These are phyloP conservation scores for Dactylellina drechsleri DNA, from an alignment of 2,329 filamentous ascomycete species.

Conservation along the genomic window DNA sequence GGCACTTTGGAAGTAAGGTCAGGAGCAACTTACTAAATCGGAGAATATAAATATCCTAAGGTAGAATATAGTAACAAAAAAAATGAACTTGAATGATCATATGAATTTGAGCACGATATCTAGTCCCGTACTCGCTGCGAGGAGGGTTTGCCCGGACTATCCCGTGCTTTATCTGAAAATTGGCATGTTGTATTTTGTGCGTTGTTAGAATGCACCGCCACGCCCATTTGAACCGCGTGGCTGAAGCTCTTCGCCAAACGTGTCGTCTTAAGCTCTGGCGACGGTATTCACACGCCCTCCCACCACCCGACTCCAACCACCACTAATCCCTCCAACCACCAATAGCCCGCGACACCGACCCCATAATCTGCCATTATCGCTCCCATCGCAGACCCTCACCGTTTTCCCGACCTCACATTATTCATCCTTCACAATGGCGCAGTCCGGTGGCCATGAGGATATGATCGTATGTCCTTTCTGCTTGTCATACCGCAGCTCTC, in stretches of 20 bases:
- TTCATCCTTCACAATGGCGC: constrained; percentile 46
- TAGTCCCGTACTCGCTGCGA: too few relatives aligned
- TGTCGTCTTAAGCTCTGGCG: constrained; percentile 52
- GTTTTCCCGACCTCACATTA: constrained; percentile 7
- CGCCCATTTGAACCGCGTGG: constrained; percentile 10
- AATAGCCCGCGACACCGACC: constrained; percentile 14
- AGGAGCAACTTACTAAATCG: too few relatives aligned
- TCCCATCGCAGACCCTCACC: not conserved
- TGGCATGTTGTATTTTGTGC: constrained; percentile 39
- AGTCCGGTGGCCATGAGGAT: constrained; percentile 54
- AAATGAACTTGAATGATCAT: not conserved
- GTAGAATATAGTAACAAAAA: not conserved
- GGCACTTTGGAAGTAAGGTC: not conserved
- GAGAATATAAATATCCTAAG: too few relatives aligned
- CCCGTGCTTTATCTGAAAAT: too few relatives aligned
- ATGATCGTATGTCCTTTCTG: constrained; percentile 43
- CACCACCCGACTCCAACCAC: constrained; percentile 12
- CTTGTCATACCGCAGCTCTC: not conserved
- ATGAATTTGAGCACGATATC: too few relatives aligned
- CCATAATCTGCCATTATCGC: not conserved
- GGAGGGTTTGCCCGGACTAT: too few relatives aligned
- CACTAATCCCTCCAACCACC: constrained; percentile 16
- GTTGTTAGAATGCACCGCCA: constrained; percentile 38
- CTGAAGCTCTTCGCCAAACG: constrained; percentile 51
- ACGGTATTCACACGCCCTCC: constrained; percentile 45